These are phyloP conservation scores for Coemansia sp. DNA, from an alignment of 192 early-diverging fungal genomes.

Conservation along the genomic window DNA sequence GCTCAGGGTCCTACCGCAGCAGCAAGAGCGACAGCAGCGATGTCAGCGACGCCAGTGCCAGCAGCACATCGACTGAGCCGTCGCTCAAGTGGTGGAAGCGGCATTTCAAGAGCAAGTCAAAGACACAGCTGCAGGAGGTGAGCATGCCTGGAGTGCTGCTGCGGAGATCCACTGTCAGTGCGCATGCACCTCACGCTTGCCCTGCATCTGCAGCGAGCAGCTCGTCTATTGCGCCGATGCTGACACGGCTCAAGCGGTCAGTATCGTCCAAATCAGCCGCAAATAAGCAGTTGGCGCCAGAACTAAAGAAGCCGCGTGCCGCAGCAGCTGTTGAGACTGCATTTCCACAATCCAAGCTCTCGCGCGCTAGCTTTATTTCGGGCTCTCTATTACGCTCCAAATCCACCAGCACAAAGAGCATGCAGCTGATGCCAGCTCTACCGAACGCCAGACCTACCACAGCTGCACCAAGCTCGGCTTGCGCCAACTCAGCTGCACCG, in stretches of 20 bases:
- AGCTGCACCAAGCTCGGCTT: not conserved
- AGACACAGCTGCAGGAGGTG: not conserved
- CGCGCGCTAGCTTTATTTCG: slow-evolving; percentile 10
- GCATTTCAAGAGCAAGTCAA: slow-evolving; percentile 20
- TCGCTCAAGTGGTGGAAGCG: slow-evolving; percentile 46
- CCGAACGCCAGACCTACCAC: not conserved
- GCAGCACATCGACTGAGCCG: slow-evolving; percentile 30
- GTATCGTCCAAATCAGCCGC: slow-evolving; percentile 28
- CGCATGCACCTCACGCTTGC: not conserved
- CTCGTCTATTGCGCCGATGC: slow-evolving; percentile 17
- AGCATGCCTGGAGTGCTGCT: not conserved
- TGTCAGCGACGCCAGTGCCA: slow-evolving; percentile 25
- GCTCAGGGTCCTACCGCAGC: slow-evolving; percentile 37
- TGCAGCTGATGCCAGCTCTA: not conserved
- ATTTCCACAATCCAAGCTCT: slow-evolving; percentile 10
- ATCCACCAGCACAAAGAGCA: not conserved
- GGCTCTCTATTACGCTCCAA: slow-evolving; percentile 7
- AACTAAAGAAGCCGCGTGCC: slow-evolving; percentile 9
- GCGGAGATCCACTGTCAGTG: slow-evolving; percentile 16
- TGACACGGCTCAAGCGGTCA: slow-evolving; percentile 36
- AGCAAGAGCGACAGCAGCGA: slow-evolving; percentile 32
- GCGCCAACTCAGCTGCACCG: not conserved
- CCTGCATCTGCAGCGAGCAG: slow-evolving; percentile 5
- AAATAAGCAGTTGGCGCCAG: not conserved
- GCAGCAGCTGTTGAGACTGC: not conserved